Conservation (phyloP, 495 filamentous ascomycete genomes). For the Talaromyces adpressus region DNA sequence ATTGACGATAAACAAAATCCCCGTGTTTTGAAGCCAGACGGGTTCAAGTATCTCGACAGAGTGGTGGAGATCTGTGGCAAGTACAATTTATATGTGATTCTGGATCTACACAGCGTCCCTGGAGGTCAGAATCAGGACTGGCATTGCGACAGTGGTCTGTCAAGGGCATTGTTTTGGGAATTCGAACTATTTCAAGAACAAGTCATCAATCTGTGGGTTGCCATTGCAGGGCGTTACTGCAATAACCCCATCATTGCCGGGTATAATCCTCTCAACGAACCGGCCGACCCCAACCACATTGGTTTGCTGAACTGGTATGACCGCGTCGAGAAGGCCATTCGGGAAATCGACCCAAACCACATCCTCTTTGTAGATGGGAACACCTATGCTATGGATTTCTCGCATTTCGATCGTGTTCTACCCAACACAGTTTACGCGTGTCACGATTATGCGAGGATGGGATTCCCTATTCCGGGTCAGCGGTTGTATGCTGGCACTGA, state of each 20-base stretch:
- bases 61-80: slow-evolving; percentile 51
- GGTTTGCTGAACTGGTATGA: slow-evolving; percentile 50
- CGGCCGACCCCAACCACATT: slow-evolving; percentile 49
- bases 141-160: slow-evolving; percentile 51
- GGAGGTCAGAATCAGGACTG: slow-evolving; percentile 61
- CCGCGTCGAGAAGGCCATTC: slow-evolving; percentile 51
- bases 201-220: slow-evolving; percentile 52
- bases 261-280: slow-evolving; percentile 63
- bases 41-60: slow-evolving; percentile 54
- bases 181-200: slow-evolving; percentile 56
- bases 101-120: slow-evolving; percentile 58
- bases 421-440: slow-evolving; percentile 55
- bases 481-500: slow-evolving; percentile 39
- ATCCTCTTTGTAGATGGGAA: slow-evolving; percentile 62
- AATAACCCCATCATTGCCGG: slow-evolving; percentile 53
- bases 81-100: slow-evolving; percentile 51
- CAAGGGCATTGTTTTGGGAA: slow-evolving; percentile 56
- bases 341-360: slow-evolving; percentile 51
- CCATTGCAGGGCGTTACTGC: slow-evolving; percentile 50
- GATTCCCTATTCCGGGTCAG: slow-evolving; percentile 45
- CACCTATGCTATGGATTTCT: slow-evolving; percentile 54
- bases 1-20: slow-evolving; percentile 55
- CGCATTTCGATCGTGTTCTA: slow-evolving; percentile 33
- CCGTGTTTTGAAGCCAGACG: slow-evolving; percentile 45
- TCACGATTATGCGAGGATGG: slow-evolving; percentile 55